Base-by-base conservation (phyloP, 2,329 filamentous ascomycete species). In the Ascocoryne sarcoides region DNA sequence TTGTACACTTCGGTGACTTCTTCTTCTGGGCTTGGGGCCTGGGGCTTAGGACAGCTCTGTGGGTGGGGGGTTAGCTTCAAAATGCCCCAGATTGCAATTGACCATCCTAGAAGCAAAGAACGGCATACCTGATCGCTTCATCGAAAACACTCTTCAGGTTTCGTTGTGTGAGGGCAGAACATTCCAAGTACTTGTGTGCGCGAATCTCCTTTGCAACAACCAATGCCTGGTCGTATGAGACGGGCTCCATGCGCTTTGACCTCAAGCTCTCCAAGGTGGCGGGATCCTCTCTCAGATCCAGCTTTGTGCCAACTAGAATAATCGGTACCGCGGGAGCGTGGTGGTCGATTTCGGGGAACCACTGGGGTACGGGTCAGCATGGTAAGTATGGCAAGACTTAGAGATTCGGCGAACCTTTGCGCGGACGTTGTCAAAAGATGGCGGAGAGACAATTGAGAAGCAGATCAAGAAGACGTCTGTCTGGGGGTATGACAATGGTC, bases 141-240 rank as follows among this genome's bases (percentile, higher is more conserved):
- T 98, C 92, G 61, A 98, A 98, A 36, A 98, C 92, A 58, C 87
- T 94, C 80, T 98, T 98, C 55, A 98, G 67, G 65, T 95, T 95
- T 59, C 90, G 75, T 71, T 96, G 92, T 28, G 92, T 98, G 53
- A 98, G 71, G 35, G 92, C 92, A 38, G 92, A 96, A 69, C 92
- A 98, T 68, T 98, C 92, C 31, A 96, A 75, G 67, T 98, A 98
- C 69, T 95, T 96, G 68, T 92, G 85, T 33, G 92, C 90, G 61
- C 79, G 83, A 66, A 98, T 95, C 58, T 95, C 89, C 69, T 93
- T 93, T 48, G 88, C 87, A 49, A 90, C 84, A 50, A 81, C 69
- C 48, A 95, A 73, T 29, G 88, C 92, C 65, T 94, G 85, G 63
- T 95, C 87, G 65, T 94, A 96, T 39, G 86, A 82, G 45, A 96